Conservation (phyloP, 208 protist species). For the Tritrichomonas foetus region DNA sequence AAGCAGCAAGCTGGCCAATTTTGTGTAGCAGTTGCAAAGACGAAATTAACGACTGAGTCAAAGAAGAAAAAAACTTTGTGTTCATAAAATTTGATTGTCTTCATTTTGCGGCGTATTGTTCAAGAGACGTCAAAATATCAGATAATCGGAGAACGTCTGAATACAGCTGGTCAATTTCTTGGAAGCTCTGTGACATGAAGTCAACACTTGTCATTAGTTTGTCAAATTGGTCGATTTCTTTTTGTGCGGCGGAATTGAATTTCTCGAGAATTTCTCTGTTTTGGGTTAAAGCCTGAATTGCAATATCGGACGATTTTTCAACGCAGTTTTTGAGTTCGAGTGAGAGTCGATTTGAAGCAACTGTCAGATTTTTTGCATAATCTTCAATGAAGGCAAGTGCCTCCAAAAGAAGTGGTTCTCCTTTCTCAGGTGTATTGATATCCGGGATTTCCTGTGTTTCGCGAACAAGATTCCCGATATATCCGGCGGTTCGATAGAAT, state of each 20-base stretch:
- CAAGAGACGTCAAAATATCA: background rate
- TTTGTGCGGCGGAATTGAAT: background rate
- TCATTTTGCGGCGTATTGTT: too few species aligned
- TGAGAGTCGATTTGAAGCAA: background rate
- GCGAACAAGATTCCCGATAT: background rate
- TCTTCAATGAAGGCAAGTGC: background rate
- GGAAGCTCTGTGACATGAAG: background rate
- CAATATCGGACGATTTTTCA: background rate
- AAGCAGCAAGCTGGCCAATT: too few species aligned
- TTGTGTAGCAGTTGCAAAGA: too few species aligned
- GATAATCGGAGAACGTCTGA: background rate
- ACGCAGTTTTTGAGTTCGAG: background rate
- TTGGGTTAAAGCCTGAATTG: background rate
- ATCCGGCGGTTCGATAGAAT: background rate
- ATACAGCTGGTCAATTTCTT: background rate
- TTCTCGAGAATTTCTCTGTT: background rate
- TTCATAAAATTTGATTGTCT: too few species aligned
- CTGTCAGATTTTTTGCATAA: background rate
- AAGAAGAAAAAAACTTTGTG: too few species aligned
- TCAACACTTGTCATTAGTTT: background rate
- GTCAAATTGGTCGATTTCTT: background rate
- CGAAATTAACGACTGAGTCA: too few species aligned
- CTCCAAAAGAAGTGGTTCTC: background rate
- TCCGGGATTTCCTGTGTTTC: background rate
- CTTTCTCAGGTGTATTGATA: constrained; percentile 3